A percentile compares a stretch with the other conserved stretches of the same genome.
These are phyloP conservation scores for Annulohypoxylon maeteangense DNA, from an alignment of 495 filamentous ascomycete species.

Conservation along the genomic window DNA sequence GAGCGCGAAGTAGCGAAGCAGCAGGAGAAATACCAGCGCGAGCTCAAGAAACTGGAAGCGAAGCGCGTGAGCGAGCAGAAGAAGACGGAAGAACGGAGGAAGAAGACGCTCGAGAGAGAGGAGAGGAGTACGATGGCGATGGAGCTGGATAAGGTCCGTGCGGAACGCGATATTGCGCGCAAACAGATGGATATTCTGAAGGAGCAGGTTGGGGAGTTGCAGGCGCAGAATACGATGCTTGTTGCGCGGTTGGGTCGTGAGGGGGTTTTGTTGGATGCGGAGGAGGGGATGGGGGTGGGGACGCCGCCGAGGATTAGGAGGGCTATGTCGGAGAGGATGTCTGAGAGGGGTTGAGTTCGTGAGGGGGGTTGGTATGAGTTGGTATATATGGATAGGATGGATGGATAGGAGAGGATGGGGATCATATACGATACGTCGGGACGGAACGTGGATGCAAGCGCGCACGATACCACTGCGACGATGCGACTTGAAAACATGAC, in stretches of 20 bases:
- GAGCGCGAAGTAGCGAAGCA: constrained; percentile 68
- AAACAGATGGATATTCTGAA: constrained; percentile 71
- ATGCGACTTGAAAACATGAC: not conserved
- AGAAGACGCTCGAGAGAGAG: constrained; percentile 66
- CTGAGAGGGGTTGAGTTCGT: not conserved
- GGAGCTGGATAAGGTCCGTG: constrained; percentile 64
- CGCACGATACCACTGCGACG: constrained; percentile 2
- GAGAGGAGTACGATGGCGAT: constrained; percentile 57
- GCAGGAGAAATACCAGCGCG: constrained; percentile 71
- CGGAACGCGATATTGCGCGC: constrained; percentile 65
- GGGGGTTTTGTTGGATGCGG: constrained; percentile 37
- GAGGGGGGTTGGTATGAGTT: not conserved
- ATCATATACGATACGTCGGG: not conserved
- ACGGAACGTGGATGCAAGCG: not conserved
- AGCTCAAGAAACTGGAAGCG: constrained; percentile 70
- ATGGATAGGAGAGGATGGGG: not conserved
- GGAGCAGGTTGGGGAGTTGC: constrained; percentile 70
- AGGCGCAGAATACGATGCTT: constrained; percentile 71
- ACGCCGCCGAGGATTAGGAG: not conserved
- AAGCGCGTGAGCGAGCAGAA: constrained; percentile 69
- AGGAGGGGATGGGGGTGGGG: not conserved
- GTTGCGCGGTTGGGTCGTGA: constrained; percentile 62
- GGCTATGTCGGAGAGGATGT: constrained; percentile 22
- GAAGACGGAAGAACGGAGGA: constrained; percentile 67
- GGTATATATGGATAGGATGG: not conserved